Evolutionary conservation across 2,329 filamentous ascomycete species (phyloP).

Genomic region (Ceratocystis ficicola): DNA sequence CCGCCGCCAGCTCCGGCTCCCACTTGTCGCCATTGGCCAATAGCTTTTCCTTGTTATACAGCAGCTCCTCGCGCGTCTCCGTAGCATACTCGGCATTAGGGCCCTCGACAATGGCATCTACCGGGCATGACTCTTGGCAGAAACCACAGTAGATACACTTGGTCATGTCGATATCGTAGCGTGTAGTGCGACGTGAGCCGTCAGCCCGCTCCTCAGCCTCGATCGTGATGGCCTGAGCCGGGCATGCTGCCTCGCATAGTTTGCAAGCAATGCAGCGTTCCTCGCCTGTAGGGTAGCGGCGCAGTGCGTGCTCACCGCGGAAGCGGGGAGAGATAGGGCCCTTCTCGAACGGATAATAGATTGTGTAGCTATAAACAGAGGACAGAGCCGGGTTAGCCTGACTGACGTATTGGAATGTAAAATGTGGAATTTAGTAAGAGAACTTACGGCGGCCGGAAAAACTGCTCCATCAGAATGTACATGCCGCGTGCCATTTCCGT

Average conservation of each 20-base stretch:
- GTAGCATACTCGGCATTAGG: constrained; percentile 53
- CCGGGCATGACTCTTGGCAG: constrained; percentile 97
- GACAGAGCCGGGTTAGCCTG: constrained; percentile 7
- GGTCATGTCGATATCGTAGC: constrained; percentile 99
- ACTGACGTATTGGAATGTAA: neutral
- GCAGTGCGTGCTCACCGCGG: constrained; percentile 92
- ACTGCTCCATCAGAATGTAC: constrained; percentile 96
- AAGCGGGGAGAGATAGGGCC: constrained; percentile 96
- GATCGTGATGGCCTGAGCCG: constrained; percentile 95
- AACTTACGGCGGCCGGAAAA: constrained; percentile 92
- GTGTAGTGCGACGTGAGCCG: constrained; percentile 84
- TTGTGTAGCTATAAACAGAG: constrained; percentile 63
- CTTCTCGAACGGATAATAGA: constrained; percentile 98
- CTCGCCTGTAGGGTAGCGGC: constrained; percentile 92
- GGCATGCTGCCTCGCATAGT: constrained; percentile 95
- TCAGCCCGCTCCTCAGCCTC: constrained; percentile 97
- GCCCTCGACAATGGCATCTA: constrained; percentile 71
- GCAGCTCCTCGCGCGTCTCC: constrained; percentile 71
- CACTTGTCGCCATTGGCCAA: constrained; percentile 86
- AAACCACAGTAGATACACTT: constrained; percentile 99
- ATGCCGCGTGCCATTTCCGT: constrained; percentile 94
- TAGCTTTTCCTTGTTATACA: constrained; percentile 97
- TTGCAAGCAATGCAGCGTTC: constrained; percentile 99
- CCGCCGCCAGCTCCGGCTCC: constrained; percentile 92
- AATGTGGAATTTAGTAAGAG: neutral